Evolutionary conservation across 1,139 yeast genomes (phyloP).

Genomic region (Saccharomyces hybrid): DNA sequence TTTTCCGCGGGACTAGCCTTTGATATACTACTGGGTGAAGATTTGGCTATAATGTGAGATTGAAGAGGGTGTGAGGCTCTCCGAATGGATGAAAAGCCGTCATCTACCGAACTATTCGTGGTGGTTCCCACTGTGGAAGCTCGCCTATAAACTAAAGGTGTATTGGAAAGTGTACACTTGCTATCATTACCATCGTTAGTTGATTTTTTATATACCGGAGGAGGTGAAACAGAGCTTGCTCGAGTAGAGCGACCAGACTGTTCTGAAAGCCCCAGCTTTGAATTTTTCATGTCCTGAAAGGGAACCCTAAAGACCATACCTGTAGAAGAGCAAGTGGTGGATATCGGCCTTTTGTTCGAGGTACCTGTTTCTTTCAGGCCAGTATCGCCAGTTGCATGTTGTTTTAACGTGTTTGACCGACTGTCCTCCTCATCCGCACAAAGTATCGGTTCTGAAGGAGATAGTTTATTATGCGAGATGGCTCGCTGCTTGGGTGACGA

Average conservation of each 20-base stretch:
- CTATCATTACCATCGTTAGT: neutral
- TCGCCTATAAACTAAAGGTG: constrained; percentile 7
- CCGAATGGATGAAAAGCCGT: constrained; percentile 3
- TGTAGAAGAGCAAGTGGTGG: constrained; percentile 26
- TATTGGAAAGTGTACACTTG: constrained; percentile 1
- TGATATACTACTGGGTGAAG: neutral
- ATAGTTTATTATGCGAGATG: neutral
- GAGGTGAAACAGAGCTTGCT: neutral
- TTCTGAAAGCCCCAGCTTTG: neutral
- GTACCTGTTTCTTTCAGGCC: neutral
- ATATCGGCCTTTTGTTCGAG: neutral
- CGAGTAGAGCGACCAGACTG: neutral
- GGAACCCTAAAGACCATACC: constrained; percentile 49
- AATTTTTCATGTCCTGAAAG: constrained; percentile 40
- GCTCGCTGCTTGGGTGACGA: neutral
- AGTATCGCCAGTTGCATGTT: neutral
- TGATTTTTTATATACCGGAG: neutral
- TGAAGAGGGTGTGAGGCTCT: constrained; percentile 10
- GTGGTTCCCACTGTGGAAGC: constrained; percentile 9
- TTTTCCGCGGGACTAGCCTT: neutral
- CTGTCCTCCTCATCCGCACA: neutral
- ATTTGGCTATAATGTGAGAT: neutral
- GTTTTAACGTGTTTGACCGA: neutral
- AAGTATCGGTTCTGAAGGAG: neutral
- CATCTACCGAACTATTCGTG: constrained; percentile 3